phyloP scores from a whole-genome alignment of 116 monocot genomes.

The Cymodocea nodosa region DNA sequence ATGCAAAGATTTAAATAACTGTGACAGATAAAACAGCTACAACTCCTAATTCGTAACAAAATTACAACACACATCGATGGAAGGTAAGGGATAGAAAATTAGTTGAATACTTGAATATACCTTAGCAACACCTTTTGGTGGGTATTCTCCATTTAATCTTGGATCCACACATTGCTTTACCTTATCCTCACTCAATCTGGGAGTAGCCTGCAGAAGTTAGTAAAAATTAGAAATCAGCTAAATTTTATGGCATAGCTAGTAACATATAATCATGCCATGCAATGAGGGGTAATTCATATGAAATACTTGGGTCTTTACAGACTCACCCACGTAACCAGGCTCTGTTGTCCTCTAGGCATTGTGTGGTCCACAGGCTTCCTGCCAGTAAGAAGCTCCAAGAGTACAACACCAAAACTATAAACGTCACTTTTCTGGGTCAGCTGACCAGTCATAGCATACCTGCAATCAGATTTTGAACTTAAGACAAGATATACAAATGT shows the following conservation, averaged over 20 bases:
- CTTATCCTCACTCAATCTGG: slow-evolving; percentile 16
- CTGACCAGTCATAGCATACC: slow-evolving; percentile 27
- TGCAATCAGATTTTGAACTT: neutral
- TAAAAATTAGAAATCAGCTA: neutral
- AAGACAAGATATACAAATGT: no score
- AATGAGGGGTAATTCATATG: no score
- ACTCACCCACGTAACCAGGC: slow-evolving; percentile 23
- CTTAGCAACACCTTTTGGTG: slow-evolving; percentile 25
- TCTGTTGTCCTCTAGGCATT: slow-evolving; percentile 25
- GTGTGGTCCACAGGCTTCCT: no score
- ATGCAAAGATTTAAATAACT: no score
- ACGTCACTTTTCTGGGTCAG: no score
- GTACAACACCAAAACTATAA: no score
- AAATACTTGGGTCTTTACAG: neutral
- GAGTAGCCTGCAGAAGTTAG: slow-evolving; percentile 10
- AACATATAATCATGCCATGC: no score
- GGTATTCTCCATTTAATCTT: slow-evolving; percentile 21
- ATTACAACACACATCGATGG: neutral
- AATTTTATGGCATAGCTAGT: no score
- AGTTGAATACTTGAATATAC: neutral
- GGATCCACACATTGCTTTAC: slow-evolving; percentile 7
- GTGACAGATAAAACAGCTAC: neutral
- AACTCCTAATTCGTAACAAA: neutral
- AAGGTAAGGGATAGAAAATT: no score
- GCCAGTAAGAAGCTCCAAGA: no score